Conservation (phyloP, 768 basidiomycete genomes). For the Mycena haematopus region DNA sequence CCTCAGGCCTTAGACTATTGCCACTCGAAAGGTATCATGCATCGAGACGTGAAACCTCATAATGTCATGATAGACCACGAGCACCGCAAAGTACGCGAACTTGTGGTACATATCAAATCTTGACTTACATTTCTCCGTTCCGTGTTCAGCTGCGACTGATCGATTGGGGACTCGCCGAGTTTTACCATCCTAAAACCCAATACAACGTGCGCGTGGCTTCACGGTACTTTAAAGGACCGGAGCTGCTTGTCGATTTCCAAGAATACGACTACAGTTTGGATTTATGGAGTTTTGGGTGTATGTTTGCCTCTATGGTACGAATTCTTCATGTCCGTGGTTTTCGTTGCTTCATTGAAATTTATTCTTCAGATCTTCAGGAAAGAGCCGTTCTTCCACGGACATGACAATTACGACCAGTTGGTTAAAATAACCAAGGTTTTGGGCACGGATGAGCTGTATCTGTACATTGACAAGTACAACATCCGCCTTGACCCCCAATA, state of each 20-base stretch:
- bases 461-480: slow-evolving; percentile 93
- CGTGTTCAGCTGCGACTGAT: slow-evolving; percentile 86
- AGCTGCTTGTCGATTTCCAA: slow-evolving; percentile 96
- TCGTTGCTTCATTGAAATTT: slow-evolving; percentile 17
- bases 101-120: slow-evolving; percentile 7
- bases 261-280: slow-evolving; percentile 98
- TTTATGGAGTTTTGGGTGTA: slow-evolving; percentile 99
- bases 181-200: slow-evolving; percentile 96
- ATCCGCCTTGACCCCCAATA: slow-evolving; percentile 96
- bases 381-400: slow-evolving; percentile 99
- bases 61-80: slow-evolving; percentile 99
- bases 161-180: slow-evolving; percentile 99
- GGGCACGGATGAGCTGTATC: slow-evolving; percentile 93
- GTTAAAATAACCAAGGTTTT: slow-evolving; percentile 98
- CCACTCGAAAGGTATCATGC: slow-evolving; percentile 99
- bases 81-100: slow-evolving; percentile 76
- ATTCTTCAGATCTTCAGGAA: slow-evolving; percentile 90
- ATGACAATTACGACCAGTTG: slow-evolving; percentile 98
- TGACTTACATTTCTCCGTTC: slow-evolving; percentile 23
- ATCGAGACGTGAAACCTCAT: slow-evolving; percentile 97
- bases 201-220: slow-evolving; percentile 98
- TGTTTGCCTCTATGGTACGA: slow-evolving; percentile 97
- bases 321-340: slow-evolving; percentile 17
- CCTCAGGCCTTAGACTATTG: slow-evolving; percentile 92
- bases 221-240: slow-evolving; percentile 97